These are phyloP conservation scores for Petunia secreta DNA, from an alignment of 257 asterid species.

Conservation along the genomic window DNA sequence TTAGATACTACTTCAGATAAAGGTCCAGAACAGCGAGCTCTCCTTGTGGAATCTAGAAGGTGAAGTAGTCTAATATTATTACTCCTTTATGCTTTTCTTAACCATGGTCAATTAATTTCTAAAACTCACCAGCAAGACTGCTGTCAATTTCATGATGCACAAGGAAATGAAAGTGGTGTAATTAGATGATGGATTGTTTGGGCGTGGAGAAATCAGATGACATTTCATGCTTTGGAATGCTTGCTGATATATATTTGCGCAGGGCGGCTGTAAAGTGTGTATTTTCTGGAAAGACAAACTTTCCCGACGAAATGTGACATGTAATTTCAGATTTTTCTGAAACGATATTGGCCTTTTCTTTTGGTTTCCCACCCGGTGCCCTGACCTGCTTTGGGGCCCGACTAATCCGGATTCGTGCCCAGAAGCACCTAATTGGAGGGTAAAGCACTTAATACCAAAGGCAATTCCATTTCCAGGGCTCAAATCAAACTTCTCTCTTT, in stretches of 20 bases:
- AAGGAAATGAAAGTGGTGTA: neutral
- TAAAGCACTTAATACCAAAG: no score
- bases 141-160: slow-evolving; percentile 14
- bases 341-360: no score
- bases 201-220: neutral
- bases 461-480: no score
- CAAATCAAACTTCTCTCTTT: neutral
- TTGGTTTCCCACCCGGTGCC: no score
- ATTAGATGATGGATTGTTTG: slow-evolving; percentile 1
- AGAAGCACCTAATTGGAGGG: no score
- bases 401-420: no score
- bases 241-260: slow-evolving; percentile 12
- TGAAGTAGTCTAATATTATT: slow-evolving; percentile 22
- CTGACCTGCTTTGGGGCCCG: no score
- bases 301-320: neutral
- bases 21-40: slow-evolving; percentile 64
- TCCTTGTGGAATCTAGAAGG: slow-evolving; percentile 81
- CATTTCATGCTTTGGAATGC: slow-evolving; percentile 1
- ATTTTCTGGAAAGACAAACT: neutral
- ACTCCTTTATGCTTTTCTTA: neutral
- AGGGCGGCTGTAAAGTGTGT: neutral
- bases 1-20: slow-evolving; percentile 49
- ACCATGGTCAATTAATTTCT: neutral
- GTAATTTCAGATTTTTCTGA: neutral
- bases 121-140: neutral